phyloP scores from a whole-genome alignment of 2,329 filamentous ascomycete genomes.

The Emmonsiellopsis sp. region DNA sequence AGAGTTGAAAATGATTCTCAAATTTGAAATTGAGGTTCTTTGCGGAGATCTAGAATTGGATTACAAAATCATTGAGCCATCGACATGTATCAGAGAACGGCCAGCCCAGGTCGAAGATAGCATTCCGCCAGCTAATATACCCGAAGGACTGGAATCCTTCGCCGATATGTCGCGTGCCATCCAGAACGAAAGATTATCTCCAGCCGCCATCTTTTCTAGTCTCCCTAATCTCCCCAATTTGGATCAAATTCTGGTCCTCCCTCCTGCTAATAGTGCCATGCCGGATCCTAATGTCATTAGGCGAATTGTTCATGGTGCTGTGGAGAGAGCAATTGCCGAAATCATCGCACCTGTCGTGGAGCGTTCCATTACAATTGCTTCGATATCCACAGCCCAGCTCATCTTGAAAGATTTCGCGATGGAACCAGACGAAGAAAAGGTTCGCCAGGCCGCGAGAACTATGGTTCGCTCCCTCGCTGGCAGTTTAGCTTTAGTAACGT shows the following conservation, averaged over 20 bases:
- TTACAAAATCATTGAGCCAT: conserved; percentile 81
- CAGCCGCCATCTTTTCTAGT: conserved; percentile 65
- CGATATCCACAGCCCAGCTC: conserved; percentile 91
- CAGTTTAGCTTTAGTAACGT: conserved; percentile 91
- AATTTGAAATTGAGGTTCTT: conserved; percentile 96
- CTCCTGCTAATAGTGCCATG: conserved; percentile 66
- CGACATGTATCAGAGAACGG: conserved; percentile 73
- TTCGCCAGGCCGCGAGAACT: conserved; percentile 77
- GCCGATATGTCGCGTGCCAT: conserved; percentile 66
- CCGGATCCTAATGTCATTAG: conserved; percentile 58
- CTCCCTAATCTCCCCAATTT: conserved; percentile 60
- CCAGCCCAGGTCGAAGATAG: conserved; percentile 52
- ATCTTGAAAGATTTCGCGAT: conserved; percentile 94
- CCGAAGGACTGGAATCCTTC: conserved; percentile 68
- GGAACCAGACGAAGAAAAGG: conserved; percentile 77
- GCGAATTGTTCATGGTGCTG: conserved; percentile 72
- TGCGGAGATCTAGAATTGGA: conserved; percentile 90
- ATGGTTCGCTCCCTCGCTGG: conserved; percentile 94
- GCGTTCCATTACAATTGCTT: conserved; percentile 92
- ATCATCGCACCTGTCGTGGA: conserved; percentile 98
- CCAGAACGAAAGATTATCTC: conserved; percentile 62
- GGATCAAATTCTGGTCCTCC: conserved; percentile 67
- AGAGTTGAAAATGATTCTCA: conserved; percentile 90
- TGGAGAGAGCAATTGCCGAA: conserved; percentile 83
- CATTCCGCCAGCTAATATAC: conserved; percentile 42